Conservation (phyloP, 1,284 basidiomycete species). For the Malassezia restricta region DNA sequence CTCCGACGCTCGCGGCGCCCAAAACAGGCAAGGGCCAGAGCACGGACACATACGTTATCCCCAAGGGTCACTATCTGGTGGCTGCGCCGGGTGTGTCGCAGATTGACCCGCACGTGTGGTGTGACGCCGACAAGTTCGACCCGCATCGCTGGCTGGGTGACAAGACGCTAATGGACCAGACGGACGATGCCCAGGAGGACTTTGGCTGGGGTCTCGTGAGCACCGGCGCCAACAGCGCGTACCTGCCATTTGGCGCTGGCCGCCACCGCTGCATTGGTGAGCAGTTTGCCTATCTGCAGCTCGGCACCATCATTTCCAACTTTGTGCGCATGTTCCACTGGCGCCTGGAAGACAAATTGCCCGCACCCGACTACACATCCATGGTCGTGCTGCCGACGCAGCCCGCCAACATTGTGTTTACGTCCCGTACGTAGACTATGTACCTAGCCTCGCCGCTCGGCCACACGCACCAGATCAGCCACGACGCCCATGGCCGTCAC, state of each 20-base stretch:
- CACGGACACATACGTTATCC: constrained; percentile 60
- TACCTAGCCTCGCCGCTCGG: constrained; percentile 35
- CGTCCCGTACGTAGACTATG: neutral
- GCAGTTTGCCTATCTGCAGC: constrained; percentile 91
- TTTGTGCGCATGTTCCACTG: constrained; percentile 68
- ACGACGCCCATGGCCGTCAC: constrained; percentile 97
- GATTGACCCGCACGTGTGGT: constrained; percentile 74
- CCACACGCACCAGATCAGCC: constrained; percentile 54
- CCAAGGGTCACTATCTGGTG: constrained; percentile 79
- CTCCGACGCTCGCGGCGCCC: constrained; percentile 55
- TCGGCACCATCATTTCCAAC: constrained; percentile 69
- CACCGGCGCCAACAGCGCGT: constrained; percentile 52
- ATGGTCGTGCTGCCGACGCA: constrained; percentile 60
- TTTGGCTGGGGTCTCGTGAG: constrained; percentile 71
- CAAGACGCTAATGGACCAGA: constrained; percentile 53
- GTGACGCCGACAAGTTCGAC: constrained; percentile 54
- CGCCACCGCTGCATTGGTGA: constrained; percentile 87
- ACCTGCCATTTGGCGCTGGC: constrained; percentile 89
- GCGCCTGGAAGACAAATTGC: constrained; percentile 57
- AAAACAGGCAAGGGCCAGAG: constrained; percentile 49
- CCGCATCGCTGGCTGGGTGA: constrained; percentile 63
- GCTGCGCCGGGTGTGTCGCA: constrained; percentile 80
- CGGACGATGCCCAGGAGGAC: constrained; percentile 78
- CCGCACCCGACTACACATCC: constrained; percentile 70
- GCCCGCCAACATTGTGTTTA: constrained; percentile 13